Base-by-base conservation (phyloP, 2,329 filamentous ascomycete genomes). In the Colletotrichum cereale region DNA sequence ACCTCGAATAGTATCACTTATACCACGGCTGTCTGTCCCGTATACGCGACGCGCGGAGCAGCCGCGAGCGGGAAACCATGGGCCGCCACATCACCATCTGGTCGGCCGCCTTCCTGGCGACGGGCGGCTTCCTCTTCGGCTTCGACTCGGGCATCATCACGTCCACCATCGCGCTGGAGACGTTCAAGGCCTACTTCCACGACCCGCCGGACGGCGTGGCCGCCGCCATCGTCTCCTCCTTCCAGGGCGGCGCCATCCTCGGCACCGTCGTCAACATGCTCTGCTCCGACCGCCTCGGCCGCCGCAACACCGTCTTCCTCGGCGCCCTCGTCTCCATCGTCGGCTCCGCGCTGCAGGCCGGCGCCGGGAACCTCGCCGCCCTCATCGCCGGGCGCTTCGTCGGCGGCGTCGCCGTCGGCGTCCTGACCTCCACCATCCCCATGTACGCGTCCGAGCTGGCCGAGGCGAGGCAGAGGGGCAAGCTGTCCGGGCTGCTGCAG, bases 341-440 rank as follows among this genome's bases (percentile, higher is more conserved):
- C 56, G 79, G 79, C 0, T 78, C 77, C 10, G 74, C 78, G 14
- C 75, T 81, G 10, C 79, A 80, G 64, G 77, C 78, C n/a, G 79
- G 77, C 18, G 76, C 79, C 16, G 72, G 75, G 16, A 77, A 75
- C 52, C 76, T 79, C 60, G 68, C 73, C 29, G 86, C 86, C 82
- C 76, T 87, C 14, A 85, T 87, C 47, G 76, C 81, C n/a, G 86
- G 85, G 8, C 83, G 86, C 66, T 83, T 85, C 73, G 83, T 87
- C 71, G 85, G 84, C 14, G 86, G 86, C 5, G 66, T 86, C 16
- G 85, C 84, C 1, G 80, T 87, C n/a, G 86, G 86, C 3, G 77
- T 84, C 61, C 80, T 86, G 75, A 85, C 84, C 1, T 80, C 82
- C 40, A 84, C 82, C 0, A 81, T 86, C 29, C 85, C 85, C 3